Conservation (phyloP, 2,329 filamentous ascomycete species). For the Didymella exigua region DNA sequence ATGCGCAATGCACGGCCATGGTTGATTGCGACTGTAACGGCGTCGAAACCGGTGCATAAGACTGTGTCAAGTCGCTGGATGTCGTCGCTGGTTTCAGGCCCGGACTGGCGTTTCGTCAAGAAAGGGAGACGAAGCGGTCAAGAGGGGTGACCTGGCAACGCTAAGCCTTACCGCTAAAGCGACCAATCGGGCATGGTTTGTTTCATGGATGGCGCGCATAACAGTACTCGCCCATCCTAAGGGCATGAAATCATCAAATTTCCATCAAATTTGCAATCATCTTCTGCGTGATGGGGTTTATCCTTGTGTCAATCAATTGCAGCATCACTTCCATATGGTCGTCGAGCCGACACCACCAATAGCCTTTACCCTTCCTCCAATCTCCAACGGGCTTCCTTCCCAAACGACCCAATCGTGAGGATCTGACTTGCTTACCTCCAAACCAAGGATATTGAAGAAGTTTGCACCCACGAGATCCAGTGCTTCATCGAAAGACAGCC, state of each 20-base stretch:
- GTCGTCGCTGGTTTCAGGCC: slow-evolving; percentile 11
- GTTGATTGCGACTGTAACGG: slow-evolving; percentile 6
- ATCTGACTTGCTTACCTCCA: slow-evolving; percentile 39
- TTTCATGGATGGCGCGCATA: slow-evolving; percentile 10
- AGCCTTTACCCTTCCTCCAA: slow-evolving; percentile 58
- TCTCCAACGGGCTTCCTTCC: slow-evolving; percentile 67
- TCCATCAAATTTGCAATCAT: slow-evolving; percentile 2
- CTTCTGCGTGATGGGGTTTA: neutral
- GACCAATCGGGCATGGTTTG: slow-evolving; percentile 7
- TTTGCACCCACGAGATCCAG: slow-evolving; percentile 63
- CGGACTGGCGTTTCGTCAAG: slow-evolving; percentile 14
- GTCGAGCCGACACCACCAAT: slow-evolving; percentile 13
- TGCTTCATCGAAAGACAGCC: slow-evolving; percentile 60
- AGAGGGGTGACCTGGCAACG: slow-evolving; percentile 11
- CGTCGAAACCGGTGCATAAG: slow-evolving; percentile 12
- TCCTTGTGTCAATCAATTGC: slow-evolving; percentile 1
- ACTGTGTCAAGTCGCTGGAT: slow-evolving; percentile 9
- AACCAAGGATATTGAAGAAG: slow-evolving; percentile 63
- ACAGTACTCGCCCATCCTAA: slow-evolving; percentile 1
- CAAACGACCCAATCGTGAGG: slow-evolving; percentile 63
- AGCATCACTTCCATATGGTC: slow-evolving; percentile 17
- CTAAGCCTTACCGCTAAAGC: slow-evolving; percentile 10
- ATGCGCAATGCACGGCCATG: slow-evolving; percentile 10
- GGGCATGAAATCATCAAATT: slow-evolving; percentile 7
- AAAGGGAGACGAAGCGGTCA: slow-evolving; percentile 5